phyloP scores from a whole-genome alignment of 2,329 filamentous ascomycete genomes.

The Elsinoe arachidis region DNA sequence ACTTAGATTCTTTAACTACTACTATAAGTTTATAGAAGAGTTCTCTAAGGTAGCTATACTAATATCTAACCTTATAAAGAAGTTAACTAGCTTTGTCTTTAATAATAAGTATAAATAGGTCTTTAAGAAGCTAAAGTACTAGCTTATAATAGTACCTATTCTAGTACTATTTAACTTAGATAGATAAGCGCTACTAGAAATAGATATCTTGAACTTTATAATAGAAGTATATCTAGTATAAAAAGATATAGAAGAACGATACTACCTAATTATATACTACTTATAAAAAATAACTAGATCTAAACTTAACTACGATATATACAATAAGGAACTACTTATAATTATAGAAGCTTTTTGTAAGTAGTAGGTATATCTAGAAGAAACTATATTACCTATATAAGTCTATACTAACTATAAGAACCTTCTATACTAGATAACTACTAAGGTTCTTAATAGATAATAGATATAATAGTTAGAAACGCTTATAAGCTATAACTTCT shows the following conservation, averaged over 20 bases:
- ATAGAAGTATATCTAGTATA: conserved; percentile 12
- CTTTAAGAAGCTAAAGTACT: conserved; percentile 12
- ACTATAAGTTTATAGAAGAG: conserved; percentile 5
- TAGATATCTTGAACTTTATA: conserved; percentile 13
- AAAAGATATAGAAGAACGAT: background rate
- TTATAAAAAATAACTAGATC: no score
- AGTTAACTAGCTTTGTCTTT: no score
- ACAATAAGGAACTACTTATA: no score
- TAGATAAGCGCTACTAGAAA: conserved; percentile 7
- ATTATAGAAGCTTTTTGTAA: no score
- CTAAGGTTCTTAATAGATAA: conserved; percentile 8
- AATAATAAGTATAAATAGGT: no score
- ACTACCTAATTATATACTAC: no score
- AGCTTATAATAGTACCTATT: conserved; percentile 12
- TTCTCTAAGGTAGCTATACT: no score
- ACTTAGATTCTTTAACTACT: conserved; percentile 16
- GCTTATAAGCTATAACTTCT: no score
- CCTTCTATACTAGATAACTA: conserved; percentile 7
- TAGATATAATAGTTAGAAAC: conserved; percentile 6
- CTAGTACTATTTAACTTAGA: conserved; percentile 13
- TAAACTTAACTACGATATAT: no score
- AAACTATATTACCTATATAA: no score
- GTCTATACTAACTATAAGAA: conserved; percentile 12
- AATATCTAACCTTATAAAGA: no score
- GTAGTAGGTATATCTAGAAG: no score